Conservation (phyloP, 2,329 filamentous ascomycete genomes). For the Ambrosiella cleistominuta region DNA sequence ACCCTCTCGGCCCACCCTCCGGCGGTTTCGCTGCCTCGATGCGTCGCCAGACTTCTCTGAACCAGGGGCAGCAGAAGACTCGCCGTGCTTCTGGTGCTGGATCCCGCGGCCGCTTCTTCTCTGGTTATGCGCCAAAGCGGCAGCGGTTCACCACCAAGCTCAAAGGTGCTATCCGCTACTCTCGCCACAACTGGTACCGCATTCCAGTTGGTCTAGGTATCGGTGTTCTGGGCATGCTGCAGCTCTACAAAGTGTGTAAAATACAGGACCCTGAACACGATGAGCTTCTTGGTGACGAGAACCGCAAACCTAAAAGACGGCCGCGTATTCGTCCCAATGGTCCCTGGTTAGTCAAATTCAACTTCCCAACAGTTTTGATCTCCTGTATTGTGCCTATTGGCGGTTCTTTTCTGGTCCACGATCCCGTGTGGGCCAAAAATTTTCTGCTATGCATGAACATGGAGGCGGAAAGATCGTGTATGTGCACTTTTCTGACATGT, state of each 20-base stretch:
- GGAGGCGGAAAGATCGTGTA: background rate
- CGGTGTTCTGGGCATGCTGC: conserved; percentile 63
- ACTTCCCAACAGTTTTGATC: background rate
- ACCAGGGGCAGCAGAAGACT: background rate
- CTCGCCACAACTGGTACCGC: conserved; percentile 54
- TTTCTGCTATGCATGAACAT: too few relatives aligned
- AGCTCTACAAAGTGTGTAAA: conserved; percentile 60
- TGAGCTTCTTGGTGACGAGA: conserved; percentile 12
- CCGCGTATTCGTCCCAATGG: conserved; percentile 60
- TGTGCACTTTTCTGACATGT: conserved; percentile 8
- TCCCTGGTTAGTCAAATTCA: conserved; percentile 46
- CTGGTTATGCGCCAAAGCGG: conserved; percentile 6
- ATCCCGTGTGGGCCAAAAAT: too few relatives aligned
- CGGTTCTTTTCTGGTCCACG: too few relatives aligned
- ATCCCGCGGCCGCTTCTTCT: conserved; percentile 10
- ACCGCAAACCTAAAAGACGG: conserved; percentile 28
- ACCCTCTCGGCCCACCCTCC: conserved; percentile 7
- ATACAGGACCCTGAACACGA: conserved; percentile 21
- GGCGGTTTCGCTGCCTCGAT: conserved; percentile 12
- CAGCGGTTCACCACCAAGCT: conserved; percentile 11
- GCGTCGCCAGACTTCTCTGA: conserved; percentile 2
- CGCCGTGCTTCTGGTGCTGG: conserved; percentile 3
- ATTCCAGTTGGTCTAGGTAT: conserved; percentile 78
- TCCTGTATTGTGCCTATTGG: background rate
- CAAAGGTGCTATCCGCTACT: conserved; percentile 9